phyloP scores from a whole-genome alignment of 495 filamentous ascomycete species.

The Penicillium manginii region DNA sequence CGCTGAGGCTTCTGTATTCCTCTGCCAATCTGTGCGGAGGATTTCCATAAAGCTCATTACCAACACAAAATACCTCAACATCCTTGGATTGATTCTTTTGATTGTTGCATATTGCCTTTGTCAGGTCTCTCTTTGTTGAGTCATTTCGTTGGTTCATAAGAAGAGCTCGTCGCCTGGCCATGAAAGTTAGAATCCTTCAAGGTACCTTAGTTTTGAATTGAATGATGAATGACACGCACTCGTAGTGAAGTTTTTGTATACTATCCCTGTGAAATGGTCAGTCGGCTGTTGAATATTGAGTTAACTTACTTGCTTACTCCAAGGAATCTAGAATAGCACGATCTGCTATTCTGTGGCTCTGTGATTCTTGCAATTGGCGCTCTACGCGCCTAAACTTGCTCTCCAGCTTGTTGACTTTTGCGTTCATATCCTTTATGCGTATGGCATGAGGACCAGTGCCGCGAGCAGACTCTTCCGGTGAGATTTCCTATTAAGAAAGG shows the following conservation, averaged over 20 bases:
- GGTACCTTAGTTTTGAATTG: neutral
- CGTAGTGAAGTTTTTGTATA: too few species aligned
- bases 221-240: neutral
- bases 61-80: slow-evolving; percentile 36
- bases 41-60: slow-evolving; percentile 35
- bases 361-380: neutral
- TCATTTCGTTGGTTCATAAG: slow-evolving; percentile 3
- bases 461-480: slow-evolving; percentile 24
- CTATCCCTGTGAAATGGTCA: too few species aligned
- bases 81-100: too few species aligned
- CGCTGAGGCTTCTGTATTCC: slow-evolving; percentile 32
- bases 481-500: slow-evolving; percentile 17
- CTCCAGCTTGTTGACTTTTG: slow-evolving; percentile 5
- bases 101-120: neutral
- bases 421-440: slow-evolving; percentile 10
- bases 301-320: too few species aligned
- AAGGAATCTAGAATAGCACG: too few species aligned
- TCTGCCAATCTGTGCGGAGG: neutral
- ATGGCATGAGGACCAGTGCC: neutral
- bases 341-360: too few species aligned
- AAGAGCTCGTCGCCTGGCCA: neutral
- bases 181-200: neutral
- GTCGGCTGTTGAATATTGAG: too few species aligned
- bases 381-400: neutral
- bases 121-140: neutral